phyloP scores from a whole-genome alignment of 2,329 filamentous ascomycete genomes.

The Ophiostoma quercus region DNA sequence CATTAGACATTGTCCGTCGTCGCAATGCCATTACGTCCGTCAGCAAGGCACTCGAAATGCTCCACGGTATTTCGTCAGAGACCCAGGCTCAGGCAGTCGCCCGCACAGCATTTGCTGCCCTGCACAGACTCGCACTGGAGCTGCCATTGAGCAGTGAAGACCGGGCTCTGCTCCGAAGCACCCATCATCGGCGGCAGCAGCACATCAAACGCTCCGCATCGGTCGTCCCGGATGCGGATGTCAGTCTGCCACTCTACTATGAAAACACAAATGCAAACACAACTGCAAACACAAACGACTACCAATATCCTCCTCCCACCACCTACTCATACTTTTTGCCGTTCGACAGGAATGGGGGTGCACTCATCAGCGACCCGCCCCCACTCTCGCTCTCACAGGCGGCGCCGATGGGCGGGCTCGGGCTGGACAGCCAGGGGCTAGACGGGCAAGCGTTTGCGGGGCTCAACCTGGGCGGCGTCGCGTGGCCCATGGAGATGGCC shows the following conservation, averaged over 20 bases:
- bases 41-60: background rate
- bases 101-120: background rate
- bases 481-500: background rate
- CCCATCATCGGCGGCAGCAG: background rate
- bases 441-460: background rate
- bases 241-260: background rate
- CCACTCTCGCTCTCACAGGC: constrained; percentile 11
- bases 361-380: background rate
- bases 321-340: background rate
- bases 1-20: background rate
- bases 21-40: background rate
- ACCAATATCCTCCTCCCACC: background rate
- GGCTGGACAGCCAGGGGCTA: background rate
- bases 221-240: background rate
- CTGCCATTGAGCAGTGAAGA: background rate
- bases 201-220: background rate
- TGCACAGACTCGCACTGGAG: background rate
- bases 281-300: too few species aligned
- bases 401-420: background rate
- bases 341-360: background rate
- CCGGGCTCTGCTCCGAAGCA: background rate
- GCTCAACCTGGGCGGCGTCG: background rate
- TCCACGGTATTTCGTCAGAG: background rate
- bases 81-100: background rate
- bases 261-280: too few species aligned